Percentiles rank a stretch among this genome's conserved stretches.
These are phyloP conservation scores for Acer campestre DNA, from an alignment of 345 rosid genomes.

Conservation along the genomic window DNA sequence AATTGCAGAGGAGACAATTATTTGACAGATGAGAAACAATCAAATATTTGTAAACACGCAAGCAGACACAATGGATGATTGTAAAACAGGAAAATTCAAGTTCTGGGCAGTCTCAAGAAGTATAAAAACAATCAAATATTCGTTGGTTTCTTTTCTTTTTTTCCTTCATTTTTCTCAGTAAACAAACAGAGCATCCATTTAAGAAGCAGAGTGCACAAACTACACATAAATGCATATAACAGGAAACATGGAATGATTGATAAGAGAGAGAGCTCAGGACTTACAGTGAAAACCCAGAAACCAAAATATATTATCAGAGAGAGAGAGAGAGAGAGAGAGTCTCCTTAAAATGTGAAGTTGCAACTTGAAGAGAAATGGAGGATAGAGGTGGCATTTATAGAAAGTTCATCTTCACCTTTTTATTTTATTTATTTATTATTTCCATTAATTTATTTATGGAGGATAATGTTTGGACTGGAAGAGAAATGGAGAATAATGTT, in stretches of 20 bases:
- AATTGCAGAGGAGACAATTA: not conserved
- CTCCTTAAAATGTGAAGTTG: not conserved
- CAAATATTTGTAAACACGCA: too few species aligned
- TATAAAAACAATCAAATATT: not conserved
- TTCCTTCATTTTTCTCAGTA: constrained; percentile 6
- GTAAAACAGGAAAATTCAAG: not conserved
- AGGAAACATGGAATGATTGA: constrained; percentile 5
- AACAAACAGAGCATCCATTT: not conserved
- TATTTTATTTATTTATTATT: not conserved
- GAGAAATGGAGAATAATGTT: too few species aligned
- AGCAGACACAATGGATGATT: not conserved
- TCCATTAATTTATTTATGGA: too few species aligned
- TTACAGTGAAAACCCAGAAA: not conserved
- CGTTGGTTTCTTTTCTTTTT: not conserved
- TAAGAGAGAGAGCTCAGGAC: not conserved
- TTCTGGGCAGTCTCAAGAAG: not conserved
- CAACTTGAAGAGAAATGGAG: not conserved
- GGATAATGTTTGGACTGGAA: too few species aligned
- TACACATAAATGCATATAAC: not conserved
- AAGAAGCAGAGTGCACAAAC: not conserved
- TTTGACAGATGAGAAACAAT: not conserved
- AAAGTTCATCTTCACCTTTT: not conserved
- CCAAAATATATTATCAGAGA: not conserved
- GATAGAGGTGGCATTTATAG: not conserved
- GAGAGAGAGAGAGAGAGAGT: too few species aligned